These are phyloP conservation scores for Trichoderma sp. DNA, from an alignment of 2,329 filamentous ascomycete species.

Conservation along the genomic window DNA sequence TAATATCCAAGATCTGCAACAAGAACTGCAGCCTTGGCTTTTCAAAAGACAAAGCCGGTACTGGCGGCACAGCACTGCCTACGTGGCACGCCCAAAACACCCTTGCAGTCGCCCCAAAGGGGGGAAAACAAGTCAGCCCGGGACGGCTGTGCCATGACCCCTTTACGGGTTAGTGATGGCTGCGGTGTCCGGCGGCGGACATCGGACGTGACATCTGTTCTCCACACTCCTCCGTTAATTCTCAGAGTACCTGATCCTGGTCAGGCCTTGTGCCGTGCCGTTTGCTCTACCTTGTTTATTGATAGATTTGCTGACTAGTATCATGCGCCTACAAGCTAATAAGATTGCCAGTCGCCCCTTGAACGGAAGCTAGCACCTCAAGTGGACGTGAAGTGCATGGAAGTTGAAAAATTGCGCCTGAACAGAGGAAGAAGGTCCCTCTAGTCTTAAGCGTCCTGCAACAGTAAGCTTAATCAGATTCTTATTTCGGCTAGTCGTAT, in stretches of 20 bases:
- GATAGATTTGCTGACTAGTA: constrained; percentile 1
- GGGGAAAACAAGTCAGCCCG: neutral
- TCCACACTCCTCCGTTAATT: neutral
- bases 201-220: neutral
- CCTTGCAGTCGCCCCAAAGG: too few relatives aligned
- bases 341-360: constrained; percentile 10
- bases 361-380: neutral
- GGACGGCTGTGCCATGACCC: neutral
- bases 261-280: neutral
- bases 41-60: neutral
- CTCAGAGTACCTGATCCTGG: constrained; percentile 1
- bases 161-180: neutral
- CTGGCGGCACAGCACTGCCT: neutral
- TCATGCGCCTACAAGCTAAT: neutral
- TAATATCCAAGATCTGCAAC: neutral
- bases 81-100: too few relatives aligned
- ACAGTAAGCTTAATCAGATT: constrained; percentile 22
- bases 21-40: neutral
- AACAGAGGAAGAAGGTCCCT: constrained; percentile 1
- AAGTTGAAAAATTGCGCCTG: neutral
- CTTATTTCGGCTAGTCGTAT: constrained; percentile 10
- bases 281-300: neutral
- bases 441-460: constrained; percentile 1
- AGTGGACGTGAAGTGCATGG: neutral
- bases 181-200: neutral